Percentiles rank a stretch among this genome's conserved stretches.
Evolutionary conservation across 495 filamentous ascomycete genomes (phyloP).

Genomic region (Penicillium alfredii): DNA sequence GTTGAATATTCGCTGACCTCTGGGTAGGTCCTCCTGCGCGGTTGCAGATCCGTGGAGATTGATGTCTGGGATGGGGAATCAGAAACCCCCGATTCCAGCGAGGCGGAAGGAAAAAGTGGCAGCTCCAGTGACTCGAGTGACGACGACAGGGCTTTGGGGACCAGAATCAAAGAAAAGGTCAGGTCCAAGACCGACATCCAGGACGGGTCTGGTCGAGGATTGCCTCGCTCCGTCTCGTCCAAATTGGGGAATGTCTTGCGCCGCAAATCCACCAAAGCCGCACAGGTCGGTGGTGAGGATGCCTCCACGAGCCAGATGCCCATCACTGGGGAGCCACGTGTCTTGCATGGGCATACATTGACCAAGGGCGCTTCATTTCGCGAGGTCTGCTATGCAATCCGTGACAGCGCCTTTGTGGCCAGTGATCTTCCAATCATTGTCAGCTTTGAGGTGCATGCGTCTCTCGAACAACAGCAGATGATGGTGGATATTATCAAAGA

Average conservation of each 20-base stretch:
- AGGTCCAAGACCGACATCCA: slow-evolving; percentile 15
- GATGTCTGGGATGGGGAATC: slow-evolving; percentile 88
- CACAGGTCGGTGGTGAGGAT: slow-evolving; percentile 1
- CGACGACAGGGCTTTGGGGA: slow-evolving; percentile 6
- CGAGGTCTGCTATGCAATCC: slow-evolving; percentile 72
- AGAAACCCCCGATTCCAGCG: slow-evolving; percentile 26
- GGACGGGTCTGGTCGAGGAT: slow-evolving; percentile 14
- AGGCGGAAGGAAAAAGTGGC: slow-evolving; percentile 19
- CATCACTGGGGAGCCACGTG: slow-evolving; percentile 58
- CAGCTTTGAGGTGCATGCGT: slow-evolving; percentile 83
- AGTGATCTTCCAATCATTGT: slow-evolving; percentile 79
- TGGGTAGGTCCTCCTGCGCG: slow-evolving; percentile 58
- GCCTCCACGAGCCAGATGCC: slow-evolving; percentile 14
- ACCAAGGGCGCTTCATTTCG: slow-evolving; percentile 84
- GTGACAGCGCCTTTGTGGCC: slow-evolving; percentile 68
- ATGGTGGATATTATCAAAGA: slow-evolving; percentile 88
- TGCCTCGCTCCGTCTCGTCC: slow-evolving; percentile 16
- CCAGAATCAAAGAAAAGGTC: slow-evolving; percentile 12
- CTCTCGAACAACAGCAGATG: slow-evolving; percentile 67
- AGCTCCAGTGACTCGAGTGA: slow-evolving; percentile 23
- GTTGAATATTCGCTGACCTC: neutral
- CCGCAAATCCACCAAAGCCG: slow-evolving; percentile 12
- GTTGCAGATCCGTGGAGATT: slow-evolving; percentile 92
- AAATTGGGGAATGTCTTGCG: slow-evolving; percentile 23
- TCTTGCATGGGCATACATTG: slow-evolving; percentile 84